Base-by-base conservation (phyloP, 1,284 basidiomycete genomes). In the Coniferiporia weirii region DNA sequence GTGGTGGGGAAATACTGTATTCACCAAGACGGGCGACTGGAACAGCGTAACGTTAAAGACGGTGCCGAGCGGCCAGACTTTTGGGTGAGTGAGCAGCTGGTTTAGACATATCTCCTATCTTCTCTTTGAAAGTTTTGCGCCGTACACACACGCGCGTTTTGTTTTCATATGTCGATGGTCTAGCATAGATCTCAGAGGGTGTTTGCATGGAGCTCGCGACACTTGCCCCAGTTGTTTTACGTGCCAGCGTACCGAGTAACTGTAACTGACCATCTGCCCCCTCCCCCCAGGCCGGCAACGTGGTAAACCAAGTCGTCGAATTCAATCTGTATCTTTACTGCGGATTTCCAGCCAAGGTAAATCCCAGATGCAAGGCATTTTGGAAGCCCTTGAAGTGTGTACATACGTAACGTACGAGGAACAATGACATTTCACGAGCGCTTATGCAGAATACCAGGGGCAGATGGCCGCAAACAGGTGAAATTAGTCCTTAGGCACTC, bases 1-100 rank as follows among this genome's bases (percentile, higher is more conserved):
- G 4, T 69, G 68, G 68, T 68, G 66, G 67, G 68, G 68, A n/a
- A 69, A 69, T 48, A 68, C 65, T 12, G 61, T 65, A 3, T 63
- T 56, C 36, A 34, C 17, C 15, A 59, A 63, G n/a, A 65, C 64
- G 22, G 61, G 48, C 15, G 64, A 65, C 49, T 61, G 49, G 49
- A 51, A 51, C 12, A 32, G 22, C 12, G 49, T 51, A n/a, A 51
- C 19, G 6, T 55, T 73, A 50, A 56, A 53, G 52, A 36, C 34
- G 20, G 52, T 53, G 40, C 35, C 52, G 19, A 13, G 2, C 4
- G 52, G 52, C 34, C 13, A 43, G 9, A 53, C 40, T 12, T 53
- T 53, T 40, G 52, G 52, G 52, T 53, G 12, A 53, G 52, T 53
- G n/a, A n/a, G 8, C 15, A 2, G 15, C 15, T 19, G 3, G 27